phyloP scores from a whole-genome alignment of 73 alveolate species.

The Paramecium pentaurelia region DNA sequence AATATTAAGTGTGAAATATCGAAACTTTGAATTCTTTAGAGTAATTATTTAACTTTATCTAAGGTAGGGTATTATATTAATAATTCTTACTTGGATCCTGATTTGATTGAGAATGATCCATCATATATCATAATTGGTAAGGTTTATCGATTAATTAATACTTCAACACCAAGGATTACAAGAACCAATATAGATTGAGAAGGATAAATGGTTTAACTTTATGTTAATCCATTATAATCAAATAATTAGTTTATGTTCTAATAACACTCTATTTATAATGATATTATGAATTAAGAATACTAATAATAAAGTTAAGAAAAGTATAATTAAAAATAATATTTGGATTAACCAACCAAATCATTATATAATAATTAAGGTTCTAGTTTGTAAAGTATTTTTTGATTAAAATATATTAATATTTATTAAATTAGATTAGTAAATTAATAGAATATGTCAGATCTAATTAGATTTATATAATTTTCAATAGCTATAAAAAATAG shows the following conservation, averaged over 20 bases:
- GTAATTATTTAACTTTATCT: background rate
- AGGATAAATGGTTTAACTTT: background rate
- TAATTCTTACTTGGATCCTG: conserved; percentile 87
- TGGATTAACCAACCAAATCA: background rate
- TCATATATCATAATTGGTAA: conserved; percentile 66
- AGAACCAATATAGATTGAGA: conserved; percentile 90
- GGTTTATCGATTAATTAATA: conserved; percentile 79
- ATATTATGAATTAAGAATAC: background rate
- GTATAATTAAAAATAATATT: conserved; percentile 28
- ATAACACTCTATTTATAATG: background rate
- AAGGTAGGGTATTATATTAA: conserved; percentile 89
- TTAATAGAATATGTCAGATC: too few relatives aligned
- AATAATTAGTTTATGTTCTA: background rate
- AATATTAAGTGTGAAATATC: conserved; percentile 87
- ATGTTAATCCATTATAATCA: background rate
- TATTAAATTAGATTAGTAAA: too few relatives aligned
- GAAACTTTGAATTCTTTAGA: conserved; percentile 92
- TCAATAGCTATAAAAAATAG: too few relatives aligned
- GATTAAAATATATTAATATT: background rate
- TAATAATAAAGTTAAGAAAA: background rate
- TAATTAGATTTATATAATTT: too few relatives aligned
- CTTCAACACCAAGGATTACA: conserved; percentile 92
- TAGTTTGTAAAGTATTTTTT: background rate
- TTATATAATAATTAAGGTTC: background rate
- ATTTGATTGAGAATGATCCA: conserved; percentile 90